phyloP scores from a whole-genome alignment of 2,329 filamentous ascomycete genomes.

The Samsoniella hepiali region DNA sequence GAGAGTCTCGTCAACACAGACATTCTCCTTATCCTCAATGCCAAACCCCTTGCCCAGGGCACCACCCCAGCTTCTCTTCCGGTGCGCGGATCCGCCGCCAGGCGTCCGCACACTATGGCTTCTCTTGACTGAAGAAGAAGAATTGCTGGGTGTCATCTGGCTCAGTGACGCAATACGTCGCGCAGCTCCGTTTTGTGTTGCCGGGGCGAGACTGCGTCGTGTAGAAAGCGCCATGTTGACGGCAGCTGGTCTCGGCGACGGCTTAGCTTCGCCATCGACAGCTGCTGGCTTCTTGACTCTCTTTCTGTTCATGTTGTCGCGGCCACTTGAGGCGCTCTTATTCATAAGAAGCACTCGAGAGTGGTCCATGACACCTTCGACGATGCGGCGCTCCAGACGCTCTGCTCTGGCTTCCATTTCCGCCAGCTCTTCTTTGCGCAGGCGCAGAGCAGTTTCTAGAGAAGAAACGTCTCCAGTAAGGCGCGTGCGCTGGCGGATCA shows the following conservation, averaged over 20 bases:
- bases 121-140: slow-evolving; percentile 63
- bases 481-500: slow-evolving; percentile 73
- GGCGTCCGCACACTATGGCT: slow-evolving; percentile 74
- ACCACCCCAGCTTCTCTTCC: slow-evolving; percentile 70
- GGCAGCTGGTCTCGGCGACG: slow-evolving; percentile 31
- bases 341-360: slow-evolving; percentile 84
- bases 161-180: slow-evolving; percentile 86
- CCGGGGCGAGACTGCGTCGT: slow-evolving; percentile 44
- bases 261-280: slow-evolving; percentile 26
- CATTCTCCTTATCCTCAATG: slow-evolving; percentile 61
- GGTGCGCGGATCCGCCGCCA: slow-evolving; percentile 42
- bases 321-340: slow-evolving; percentile 52
- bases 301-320: slow-evolving; percentile 58
- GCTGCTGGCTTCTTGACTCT: slow-evolving; percentile 44
- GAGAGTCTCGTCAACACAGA: slow-evolving; percentile 59
- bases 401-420: slow-evolving; percentile 89
- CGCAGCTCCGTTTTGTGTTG: slow-evolving; percentile 54
- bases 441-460: slow-evolving; percentile 82
- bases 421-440: slow-evolving; percentile 86
- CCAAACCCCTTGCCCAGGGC: slow-evolving; percentile 47
- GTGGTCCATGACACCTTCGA: slow-evolving; percentile 95
- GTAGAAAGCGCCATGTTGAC: slow-evolving; percentile 54
- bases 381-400: slow-evolving; percentile 81
- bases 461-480: slow-evolving; percentile 84
- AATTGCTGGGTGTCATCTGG: slow-evolving; percentile 77